Percentiles rank a stretch among this genome's conserved stretches.
These are phyloP conservation scores for Physaria fendleri DNA, from an alignment of 345 rosid genomes.

Conservation along the genomic window DNA sequence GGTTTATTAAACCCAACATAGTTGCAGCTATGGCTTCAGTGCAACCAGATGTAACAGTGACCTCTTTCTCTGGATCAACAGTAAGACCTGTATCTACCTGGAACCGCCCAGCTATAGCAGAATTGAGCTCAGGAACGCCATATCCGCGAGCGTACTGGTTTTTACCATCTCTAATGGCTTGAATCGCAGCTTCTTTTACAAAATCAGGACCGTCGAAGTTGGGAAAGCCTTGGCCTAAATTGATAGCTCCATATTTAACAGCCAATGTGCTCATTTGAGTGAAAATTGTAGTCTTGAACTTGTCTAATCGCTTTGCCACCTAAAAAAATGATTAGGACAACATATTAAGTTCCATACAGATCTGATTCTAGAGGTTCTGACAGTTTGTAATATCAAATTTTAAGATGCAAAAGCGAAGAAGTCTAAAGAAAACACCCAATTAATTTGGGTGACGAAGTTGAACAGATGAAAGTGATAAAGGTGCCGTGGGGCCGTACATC, in stretches of 20 bases:
- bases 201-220: constrained; percentile 96
- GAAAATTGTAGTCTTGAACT: constrained; percentile 91
- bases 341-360: too few species aligned
- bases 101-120: constrained; percentile 65
- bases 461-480: constrained; percentile 7
- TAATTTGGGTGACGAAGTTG: not conserved
- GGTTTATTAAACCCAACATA: constrained; percentile 76
- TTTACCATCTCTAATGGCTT: constrained; percentile 82
- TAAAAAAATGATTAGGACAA: constrained; percentile 9
- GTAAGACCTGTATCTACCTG: constrained; percentile 63
- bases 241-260: constrained; percentile 79
- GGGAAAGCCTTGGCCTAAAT: constrained; percentile 95
- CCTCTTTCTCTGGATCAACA: constrained; percentile 83
- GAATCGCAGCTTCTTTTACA: constrained; percentile 89
- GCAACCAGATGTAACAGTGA: constrained; percentile 92
- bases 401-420: too few species aligned
- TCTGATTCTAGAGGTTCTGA: not conserved
- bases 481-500: constrained; percentile 11
- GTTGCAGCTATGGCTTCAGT: constrained; percentile 95
- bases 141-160: constrained; percentile 93
- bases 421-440: too few species aligned
- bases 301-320: constrained; percentile 90
- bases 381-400: not conserved
- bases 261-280: constrained; percentile 91
- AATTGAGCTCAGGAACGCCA: constrained; percentile 67